Evolutionary conservation across 2,329 filamentous ascomycete genomes (phyloP).

Genomic region (Fusarium camptoceras): DNA sequence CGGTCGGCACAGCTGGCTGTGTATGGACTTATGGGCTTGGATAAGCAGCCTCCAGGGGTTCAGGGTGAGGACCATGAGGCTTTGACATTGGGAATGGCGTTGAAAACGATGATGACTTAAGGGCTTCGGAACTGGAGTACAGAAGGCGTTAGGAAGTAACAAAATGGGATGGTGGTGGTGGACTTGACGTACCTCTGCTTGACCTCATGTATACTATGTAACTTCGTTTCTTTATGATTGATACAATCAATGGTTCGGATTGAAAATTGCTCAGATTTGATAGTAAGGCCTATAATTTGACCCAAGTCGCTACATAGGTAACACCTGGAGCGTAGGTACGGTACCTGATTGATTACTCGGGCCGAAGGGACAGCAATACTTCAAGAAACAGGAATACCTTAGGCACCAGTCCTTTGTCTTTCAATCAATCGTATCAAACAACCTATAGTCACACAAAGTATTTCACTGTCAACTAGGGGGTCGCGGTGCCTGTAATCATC

Average conservation of each 20-base stretch:
- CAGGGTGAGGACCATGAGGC: slow-evolving; percentile 44
- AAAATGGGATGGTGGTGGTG: neutral
- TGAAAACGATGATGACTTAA: slow-evolving; percentile 46
- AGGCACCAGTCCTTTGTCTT: neutral
- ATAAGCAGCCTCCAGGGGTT: slow-evolving; percentile 36
- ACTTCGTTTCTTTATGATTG: fast-evolving
- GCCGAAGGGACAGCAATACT: too few species aligned
- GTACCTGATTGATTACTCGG: too few species aligned
- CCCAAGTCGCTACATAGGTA: too few species aligned
- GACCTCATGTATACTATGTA: neutral
- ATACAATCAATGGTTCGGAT: neutral
- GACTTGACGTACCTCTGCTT: neutral
- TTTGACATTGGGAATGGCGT: slow-evolving; percentile 41
- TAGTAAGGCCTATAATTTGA: too few species aligned
- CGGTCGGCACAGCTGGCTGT: slow-evolving; percentile 45
- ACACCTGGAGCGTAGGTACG: too few species aligned
- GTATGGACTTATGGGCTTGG: slow-evolving; percentile 42
- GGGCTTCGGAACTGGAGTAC: neutral
- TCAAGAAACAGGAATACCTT: too few species aligned
- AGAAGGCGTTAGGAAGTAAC: slow-evolving; percentile 14
- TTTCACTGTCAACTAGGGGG: fast-evolving
- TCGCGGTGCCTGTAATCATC: fast-evolving
- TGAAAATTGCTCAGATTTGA: too few species aligned
- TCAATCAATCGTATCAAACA: neutral
- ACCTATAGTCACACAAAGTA: fast-evolving